Percentiles rank a stretch among this genome's conserved stretches.
phyloP scores from a whole-genome alignment of 495 filamentous ascomycete species.

The Aspergillus heteromorphus region DNA sequence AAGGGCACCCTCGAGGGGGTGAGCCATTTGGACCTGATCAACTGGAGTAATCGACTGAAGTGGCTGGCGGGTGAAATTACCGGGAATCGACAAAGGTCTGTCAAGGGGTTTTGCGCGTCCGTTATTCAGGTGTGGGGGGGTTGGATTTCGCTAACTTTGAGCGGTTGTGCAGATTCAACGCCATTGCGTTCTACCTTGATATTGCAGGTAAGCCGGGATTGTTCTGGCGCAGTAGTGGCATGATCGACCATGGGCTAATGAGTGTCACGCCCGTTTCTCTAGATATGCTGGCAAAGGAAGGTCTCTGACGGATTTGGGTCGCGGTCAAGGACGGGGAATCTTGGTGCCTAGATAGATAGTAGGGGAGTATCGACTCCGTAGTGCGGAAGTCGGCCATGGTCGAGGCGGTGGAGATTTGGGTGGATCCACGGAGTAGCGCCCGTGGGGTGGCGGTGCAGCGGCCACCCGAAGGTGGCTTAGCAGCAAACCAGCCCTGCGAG shows the following conservation, averaged over 20 bases:
- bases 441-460: slow-evolving; percentile 11
- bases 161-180: slow-evolving; percentile 68
- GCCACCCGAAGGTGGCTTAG: background rate
- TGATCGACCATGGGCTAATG: slow-evolving; percentile 6
- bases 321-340: slow-evolving; percentile 7
- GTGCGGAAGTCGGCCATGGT: background rate
- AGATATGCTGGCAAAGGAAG: slow-evolving; percentile 39
- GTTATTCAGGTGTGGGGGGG: slow-evolving; percentile 1
- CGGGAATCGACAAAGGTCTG: slow-evolving; percentile 63
- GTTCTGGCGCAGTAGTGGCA: background rate
- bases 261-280: background rate
- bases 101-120: background rate
- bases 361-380: too few species aligned
- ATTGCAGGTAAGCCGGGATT: slow-evolving; percentile 58
- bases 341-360: slow-evolving; percentile 22
- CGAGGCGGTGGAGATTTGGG: background rate
- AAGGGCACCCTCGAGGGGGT: slow-evolving; percentile 85
- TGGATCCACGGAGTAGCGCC: too few species aligned
- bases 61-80: slow-evolving; percentile 64
- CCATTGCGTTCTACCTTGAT: slow-evolving; percentile 88
- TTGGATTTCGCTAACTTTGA: slow-evolving; percentile 10
- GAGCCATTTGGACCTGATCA: slow-evolving; percentile 89
- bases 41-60: slow-evolving; percentile 84
- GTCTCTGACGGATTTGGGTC: slow-evolving; percentile 19
- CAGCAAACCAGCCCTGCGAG: background rate